Base-by-base conservation (phyloP, 768 basidiomycete species). In the Psilocybe tampanensis region DNA sequence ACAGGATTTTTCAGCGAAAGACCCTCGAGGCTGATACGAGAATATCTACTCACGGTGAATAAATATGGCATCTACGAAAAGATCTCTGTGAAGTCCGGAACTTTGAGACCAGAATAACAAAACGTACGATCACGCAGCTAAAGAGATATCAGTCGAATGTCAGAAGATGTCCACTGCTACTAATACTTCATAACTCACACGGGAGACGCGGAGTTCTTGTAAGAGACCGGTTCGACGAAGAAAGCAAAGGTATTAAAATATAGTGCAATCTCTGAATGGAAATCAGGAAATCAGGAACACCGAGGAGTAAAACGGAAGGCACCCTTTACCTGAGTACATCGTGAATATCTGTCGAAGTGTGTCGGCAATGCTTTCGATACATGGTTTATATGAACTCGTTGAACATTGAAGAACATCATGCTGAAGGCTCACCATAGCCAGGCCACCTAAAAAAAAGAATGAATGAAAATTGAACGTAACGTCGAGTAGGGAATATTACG, bases 281-380 rank as follows among this genome's bases (percentile, higher is more conserved):
- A 36, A 47, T 11, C 2, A 8, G 39, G n/a, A 12, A 6, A 8
- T 17, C 18, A 17, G 19, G 9, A 29, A 50, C 13, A n/a, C 17
- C 8, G 11, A 22, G 17, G 13, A 44, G n/a, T 11, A 29, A 13
- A n/a, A 29, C 15, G 15, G 26, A 2, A 8, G 8, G 15, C 8
- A 5, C 11, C 12, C 44, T 9, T 26, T 22, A 56, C 55, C 55
- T 33, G 55, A 50, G 26, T 56, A 56, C 22, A 42, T 44, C 12
- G 55, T 56, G 24, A 56, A 56, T 2, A 43, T 32, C 43, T 56
- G 47, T 7, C 55, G 41, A 21, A 56, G 42, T 19, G 55, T 56
- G 18, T 56, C 55, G 5, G 42, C 29, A 21, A 56, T 18, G 55
- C 48, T 56, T 24, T 6, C 9, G n/a, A n/a, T n/a, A n/a, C n/a